Evolutionary conservation across 176 grass and related monocot genomes (phyloP), one percentile per base, ranked within the genome.

Genomic region (Musa acuminata): DNA sequence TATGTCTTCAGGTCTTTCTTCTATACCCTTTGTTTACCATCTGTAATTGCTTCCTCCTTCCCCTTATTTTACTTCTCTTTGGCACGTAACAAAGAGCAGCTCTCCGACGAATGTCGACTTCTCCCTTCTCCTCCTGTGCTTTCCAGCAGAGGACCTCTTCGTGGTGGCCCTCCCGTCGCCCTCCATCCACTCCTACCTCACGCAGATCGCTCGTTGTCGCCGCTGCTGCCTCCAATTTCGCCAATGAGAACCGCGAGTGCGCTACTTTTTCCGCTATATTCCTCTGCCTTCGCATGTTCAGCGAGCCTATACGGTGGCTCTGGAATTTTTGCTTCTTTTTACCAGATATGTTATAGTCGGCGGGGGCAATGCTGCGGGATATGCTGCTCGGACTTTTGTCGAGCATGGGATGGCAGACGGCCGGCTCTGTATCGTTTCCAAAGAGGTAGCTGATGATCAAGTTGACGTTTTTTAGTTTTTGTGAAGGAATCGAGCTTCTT

Each of bases 301-400:
- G 11, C 21, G 8, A 22, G 2, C 24, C 13, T 8, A 64, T 64
- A 11, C n/a, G 49, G 60, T 7, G 9, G 20, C 9, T 64, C 0
- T 29, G 54, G 35, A 57, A 62, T 11, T 24, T 72, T 58, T 26
- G 1, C 75, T 20, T 23, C 17, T 35, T 74, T 14, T 57, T 21
- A 19, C 16, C 85, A 96, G 93, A 66, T 96, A 88, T 80, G 89
- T 96, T 73, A 96, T 96, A 49, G 93, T 96, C 55, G 93, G 89
- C 8, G 93, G 93, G 67, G 93, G 93, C 50, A 96, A 96, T 67
- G 85, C 93, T 0, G 93, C 93, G 1, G 89, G 93, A 11, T 96
- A 96, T 24, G 93, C 93, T 2, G 93, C 87, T 27, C 79, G 87
- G 80, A 90, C 89, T 50, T 92, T 96, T 71, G 92, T 96, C 7